phyloP scores from a whole-genome alignment of 2,329 filamentous ascomycete genomes.

The Calonectria pteridis region DNA sequence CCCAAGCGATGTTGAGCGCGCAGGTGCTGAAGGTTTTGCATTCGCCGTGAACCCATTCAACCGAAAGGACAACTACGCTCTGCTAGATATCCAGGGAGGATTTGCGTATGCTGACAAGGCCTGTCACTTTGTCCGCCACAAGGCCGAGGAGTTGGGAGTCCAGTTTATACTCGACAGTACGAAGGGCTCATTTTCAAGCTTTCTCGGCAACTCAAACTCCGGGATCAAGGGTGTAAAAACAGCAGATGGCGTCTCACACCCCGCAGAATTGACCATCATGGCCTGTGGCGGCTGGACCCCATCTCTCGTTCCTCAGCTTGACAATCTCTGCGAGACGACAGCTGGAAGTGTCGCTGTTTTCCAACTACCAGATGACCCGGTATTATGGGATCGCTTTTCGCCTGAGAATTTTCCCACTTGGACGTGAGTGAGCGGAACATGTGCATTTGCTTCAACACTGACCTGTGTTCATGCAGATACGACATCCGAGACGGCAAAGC shows the following conservation, averaged over 20 bases:
- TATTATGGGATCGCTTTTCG: constrained; percentile 25
- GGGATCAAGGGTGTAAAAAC: constrained; percentile 53
- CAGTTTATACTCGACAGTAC: constrained; percentile 53
- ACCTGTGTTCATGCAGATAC: neutral
- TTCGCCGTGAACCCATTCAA: constrained; percentile 55
- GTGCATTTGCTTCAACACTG: neutral
- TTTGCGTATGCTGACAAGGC: constrained; percentile 59
- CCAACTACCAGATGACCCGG: constrained; percentile 26
- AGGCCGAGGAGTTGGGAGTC: constrained; percentile 55
- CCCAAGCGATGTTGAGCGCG: constrained; percentile 39
- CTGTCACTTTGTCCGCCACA: constrained; percentile 58
- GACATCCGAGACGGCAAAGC: constrained; percentile 32
- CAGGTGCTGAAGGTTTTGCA: constrained; percentile 44
- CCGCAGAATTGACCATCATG: constrained; percentile 51
- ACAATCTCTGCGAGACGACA: constrained; percentile 36
- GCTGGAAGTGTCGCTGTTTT: constrained; percentile 35
- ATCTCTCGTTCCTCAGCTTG: constrained; percentile 31
- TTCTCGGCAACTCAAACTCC: constrained; percentile 35
- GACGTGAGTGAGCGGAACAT: constrained; percentile 2
- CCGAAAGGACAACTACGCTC: constrained; percentile 48
- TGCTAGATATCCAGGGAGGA: constrained; percentile 61
- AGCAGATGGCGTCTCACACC: constrained; percentile 49
- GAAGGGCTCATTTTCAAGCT: constrained; percentile 47
- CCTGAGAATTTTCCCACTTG: constrained; percentile 36
- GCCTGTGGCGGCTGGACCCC: constrained; percentile 49